A percentile compares a stretch with the other conserved stretches of the same genome.
Conservation (phyloP, 495 filamentous ascomycete genomes). For the Acidomyces sp. region DNA sequence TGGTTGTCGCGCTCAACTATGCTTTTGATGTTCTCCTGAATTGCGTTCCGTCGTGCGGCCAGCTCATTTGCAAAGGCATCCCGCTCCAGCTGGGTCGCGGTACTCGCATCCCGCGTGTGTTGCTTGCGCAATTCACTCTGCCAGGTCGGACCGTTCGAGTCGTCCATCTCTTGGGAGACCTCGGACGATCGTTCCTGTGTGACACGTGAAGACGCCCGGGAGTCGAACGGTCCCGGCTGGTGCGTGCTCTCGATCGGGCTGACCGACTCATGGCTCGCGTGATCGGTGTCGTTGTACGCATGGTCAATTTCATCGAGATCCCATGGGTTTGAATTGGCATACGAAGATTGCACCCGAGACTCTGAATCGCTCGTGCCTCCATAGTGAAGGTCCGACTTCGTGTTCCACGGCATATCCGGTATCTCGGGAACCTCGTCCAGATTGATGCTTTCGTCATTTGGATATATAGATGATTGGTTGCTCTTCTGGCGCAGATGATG, state of each 20-base stretch:
- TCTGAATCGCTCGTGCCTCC: constrained; percentile 10
- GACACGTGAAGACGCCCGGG: constrained; percentile 14
- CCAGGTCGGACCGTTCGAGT: constrained; percentile 20
- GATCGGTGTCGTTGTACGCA: constrained; percentile 28
- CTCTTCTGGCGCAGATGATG: constrained; percentile 78
- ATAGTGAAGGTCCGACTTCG: constrained; percentile 2
- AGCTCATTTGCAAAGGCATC: constrained; percentile 74
- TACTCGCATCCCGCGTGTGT: constrained; percentile 43
- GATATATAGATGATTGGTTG: constrained; percentile 65
- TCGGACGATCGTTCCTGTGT: constrained; percentile 6
- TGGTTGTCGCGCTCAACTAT: constrained; percentile 53
- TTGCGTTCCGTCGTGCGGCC: constrained; percentile 57
- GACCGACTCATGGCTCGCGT: constrained; percentile 11
- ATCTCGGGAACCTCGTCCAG: constrained; percentile 24
- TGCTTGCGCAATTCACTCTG: constrained; percentile 30
- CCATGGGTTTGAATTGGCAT: constrained; percentile 41
- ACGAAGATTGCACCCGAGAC: constrained; percentile 23
- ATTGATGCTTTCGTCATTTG: constrained; percentile 25
- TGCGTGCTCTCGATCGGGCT: constrained; percentile 9
- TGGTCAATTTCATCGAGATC: constrained; percentile 38
- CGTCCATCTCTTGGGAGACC: constrained; percentile 20
- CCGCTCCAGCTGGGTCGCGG: constrained; percentile 49
- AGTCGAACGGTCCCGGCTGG: constrained; percentile 1
- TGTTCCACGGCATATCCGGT: constrained; percentile 5
- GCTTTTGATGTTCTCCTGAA: constrained; percentile 68